Evolutionary conservation across 2,329 filamentous ascomycete species (phyloP).

Genomic region (Scorias spongiosa): DNA sequence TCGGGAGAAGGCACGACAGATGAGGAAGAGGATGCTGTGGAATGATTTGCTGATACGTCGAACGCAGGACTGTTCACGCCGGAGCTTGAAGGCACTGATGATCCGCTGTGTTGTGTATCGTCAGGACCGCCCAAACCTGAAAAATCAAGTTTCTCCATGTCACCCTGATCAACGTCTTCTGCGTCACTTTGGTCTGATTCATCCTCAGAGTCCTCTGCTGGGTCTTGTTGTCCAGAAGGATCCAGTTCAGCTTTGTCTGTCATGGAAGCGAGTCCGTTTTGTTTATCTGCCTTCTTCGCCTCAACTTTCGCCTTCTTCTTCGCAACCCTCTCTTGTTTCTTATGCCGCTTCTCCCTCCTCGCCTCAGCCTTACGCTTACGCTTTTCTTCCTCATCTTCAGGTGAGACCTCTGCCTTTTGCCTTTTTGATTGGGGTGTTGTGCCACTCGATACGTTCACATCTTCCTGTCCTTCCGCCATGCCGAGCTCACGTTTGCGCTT

Average conservation of each 20-base stretch:
- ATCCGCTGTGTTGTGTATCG: constrained; percentile 5
- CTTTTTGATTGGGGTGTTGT: constrained; percentile 20
- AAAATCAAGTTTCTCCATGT: constrained; percentile 5
- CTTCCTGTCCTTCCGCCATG: constrained; percentile 29
- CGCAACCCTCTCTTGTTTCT: constrained; percentile 24
- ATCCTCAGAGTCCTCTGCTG: constrained; percentile 15
- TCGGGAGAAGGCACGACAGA: constrained; percentile 26
- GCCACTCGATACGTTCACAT: constrained; percentile 24
- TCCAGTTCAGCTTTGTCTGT: constrained; percentile 1
- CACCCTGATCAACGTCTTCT: constrained; percentile 1
- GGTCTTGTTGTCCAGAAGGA: constrained; percentile 2
- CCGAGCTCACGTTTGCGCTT: constrained; percentile 61
- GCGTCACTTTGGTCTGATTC: constrained; percentile 13
- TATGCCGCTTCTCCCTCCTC: constrained; percentile 21
- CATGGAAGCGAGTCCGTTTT: constrained; percentile 10
- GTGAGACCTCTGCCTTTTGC: constrained; percentile 24
- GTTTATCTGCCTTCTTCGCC: constrained; percentile 22
- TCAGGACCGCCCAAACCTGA: constrained; percentile 8
- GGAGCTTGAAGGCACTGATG: constrained; percentile 23
- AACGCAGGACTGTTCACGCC: constrained; percentile 24
- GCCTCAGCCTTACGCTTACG: constrained; percentile 11
- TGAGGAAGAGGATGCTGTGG: constrained; percentile 31
- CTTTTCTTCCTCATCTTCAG: constrained; percentile 11
- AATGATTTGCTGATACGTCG: constrained; percentile 24
- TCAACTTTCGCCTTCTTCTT: constrained; percentile 26